Percentiles rank a stretch among this genome's conserved stretches.
Evolutionary conservation across 306 rosid species (phyloP).

Genomic region (Dryas drummondii): DNA sequence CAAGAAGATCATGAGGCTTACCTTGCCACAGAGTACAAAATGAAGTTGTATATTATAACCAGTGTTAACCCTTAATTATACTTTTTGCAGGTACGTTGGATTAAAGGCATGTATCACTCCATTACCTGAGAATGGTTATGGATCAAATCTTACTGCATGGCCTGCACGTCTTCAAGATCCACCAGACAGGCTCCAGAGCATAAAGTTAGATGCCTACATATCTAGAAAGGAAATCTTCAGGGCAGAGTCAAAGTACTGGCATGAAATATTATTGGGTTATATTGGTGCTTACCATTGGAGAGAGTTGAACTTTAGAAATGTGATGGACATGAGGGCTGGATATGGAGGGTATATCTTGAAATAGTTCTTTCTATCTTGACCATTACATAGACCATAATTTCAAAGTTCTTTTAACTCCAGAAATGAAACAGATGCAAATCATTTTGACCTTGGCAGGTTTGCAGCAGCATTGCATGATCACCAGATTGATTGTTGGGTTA

Average conservation of each 20-base stretch:
- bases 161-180: slow-evolving; percentile 72
- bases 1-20: not conserved
- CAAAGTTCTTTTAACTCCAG: slow-evolving; percentile 7
- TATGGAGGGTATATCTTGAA: slow-evolving; percentile 73
- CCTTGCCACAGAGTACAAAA: not conserved
- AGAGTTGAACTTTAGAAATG: slow-evolving; percentile 59
- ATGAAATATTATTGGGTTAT: slow-evolving; percentile 65
- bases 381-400: not conserved
- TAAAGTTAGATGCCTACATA: slow-evolving; percentile 63
- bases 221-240: slow-evolving; percentile 73
- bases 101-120: slow-evolving; percentile 69
- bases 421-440: slow-evolving; percentile 18
- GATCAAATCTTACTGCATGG: slow-evolving; percentile 69
- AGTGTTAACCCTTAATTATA: not conserved
- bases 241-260: slow-evolving; percentile 88
- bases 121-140: slow-evolving; percentile 62
- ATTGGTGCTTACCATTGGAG: slow-evolving; percentile 63
- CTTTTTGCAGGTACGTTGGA: slow-evolving; percentile 57
- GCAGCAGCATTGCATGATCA: slow-evolving; percentile 69
- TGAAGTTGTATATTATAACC: not conserved
- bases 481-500: slow-evolving; percentile 72
- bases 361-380: slow-evolving; percentile 5
- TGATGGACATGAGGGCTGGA: slow-evolving; percentile 89
- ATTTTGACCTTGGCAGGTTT: slow-evolving; percentile 56
- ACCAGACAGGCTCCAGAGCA: slow-evolving; percentile 82